Base-by-base conservation (phyloP, 2,329 filamentous ascomycete species). In the Beauveria sp. region DNA sequence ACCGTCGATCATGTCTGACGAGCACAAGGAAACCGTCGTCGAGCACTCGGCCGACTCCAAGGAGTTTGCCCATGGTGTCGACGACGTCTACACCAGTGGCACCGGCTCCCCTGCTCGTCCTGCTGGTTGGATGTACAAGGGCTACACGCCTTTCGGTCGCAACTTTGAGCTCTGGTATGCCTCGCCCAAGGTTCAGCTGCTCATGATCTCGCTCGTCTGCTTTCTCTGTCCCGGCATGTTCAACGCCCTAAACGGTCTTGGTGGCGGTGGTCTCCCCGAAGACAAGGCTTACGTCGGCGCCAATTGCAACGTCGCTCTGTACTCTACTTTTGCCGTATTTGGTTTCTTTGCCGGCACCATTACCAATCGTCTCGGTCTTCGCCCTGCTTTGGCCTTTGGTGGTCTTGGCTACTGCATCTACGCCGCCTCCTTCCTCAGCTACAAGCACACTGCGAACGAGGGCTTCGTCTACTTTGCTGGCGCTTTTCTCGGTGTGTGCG, bases 331-430 rank as follows among this genome's bases (percentile, higher is more conserved):
- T 70, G 84, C 84, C 50, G 77, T 85, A 55, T 79, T 86, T 45
- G 88, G 84, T 65, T 84, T 91, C 75, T 82, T 89, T 70, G 88
- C 89, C 66, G 88, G 88, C 61, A 93, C 88, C 58, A 83, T 93
- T 69, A 87, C 88, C 75, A 95, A 95, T 77, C 84, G 83, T 65
- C 79, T 92, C 59, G 90, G 90, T 61, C 82, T 92, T 64, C 84
- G 83, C 68, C 70, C 81, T 50, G 88, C 89, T 18, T 77, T 93
- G 56, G 80, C 84, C 5, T 81, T 93, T 65, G 90, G 90, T 64
- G 89, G 90, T 16, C 73, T 92, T 58, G 90, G 90, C 59, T 93
- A 93, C 77, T 86, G 83, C 70, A 77, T 93, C 72, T 92, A 93
- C 71, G 81, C 88, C 51, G 83, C 86, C 53, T 84, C 83, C 60